These are phyloP conservation scores for Zea luxurians DNA, from an alignment of 176 grass and related monocot genomes.

Conservation along the genomic window DNA sequence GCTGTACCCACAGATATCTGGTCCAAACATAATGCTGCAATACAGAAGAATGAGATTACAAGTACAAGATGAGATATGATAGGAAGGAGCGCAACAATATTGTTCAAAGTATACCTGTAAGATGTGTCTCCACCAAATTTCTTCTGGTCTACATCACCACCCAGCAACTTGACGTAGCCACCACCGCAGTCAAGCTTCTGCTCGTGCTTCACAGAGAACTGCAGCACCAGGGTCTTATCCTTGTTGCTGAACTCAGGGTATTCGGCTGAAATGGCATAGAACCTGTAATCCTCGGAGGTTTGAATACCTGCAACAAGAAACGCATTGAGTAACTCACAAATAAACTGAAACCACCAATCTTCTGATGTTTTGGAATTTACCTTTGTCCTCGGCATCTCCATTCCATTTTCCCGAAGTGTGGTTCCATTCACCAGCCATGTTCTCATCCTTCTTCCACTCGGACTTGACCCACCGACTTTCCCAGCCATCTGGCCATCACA, in stretches of 20 bases:
- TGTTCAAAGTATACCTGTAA: constrained; percentile 59
- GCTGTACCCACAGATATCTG: constrained; percentile 93
- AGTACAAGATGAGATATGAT: neutral
- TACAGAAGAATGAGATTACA: neutral
- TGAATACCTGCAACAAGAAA: constrained; percentile 66
- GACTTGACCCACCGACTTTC: constrained; percentile 84
- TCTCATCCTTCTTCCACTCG: constrained; percentile 86
- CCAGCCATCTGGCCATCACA: constrained; percentile 69
- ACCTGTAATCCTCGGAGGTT: constrained; percentile 85
- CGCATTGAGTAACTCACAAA: neutral
- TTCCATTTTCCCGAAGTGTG: constrained; percentile 89
- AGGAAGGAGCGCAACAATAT: neutral
- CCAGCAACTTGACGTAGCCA: constrained; percentile 87
- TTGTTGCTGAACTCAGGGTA: constrained; percentile 88
- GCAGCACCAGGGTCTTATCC: constrained; percentile 82
- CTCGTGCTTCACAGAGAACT: constrained; percentile 91
- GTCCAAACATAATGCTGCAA: constrained; percentile 94
- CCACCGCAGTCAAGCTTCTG: constrained; percentile 94
- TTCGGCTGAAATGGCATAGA: constrained; percentile 88
- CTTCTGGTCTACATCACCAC: constrained; percentile 84
- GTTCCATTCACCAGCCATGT: constrained; percentile 82
- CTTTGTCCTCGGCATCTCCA: constrained; percentile 84
- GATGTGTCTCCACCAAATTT: constrained; percentile 88
- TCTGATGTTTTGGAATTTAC: constrained; percentile 17
- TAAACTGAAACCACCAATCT: neutral